Percentiles rank a stretch among this genome's conserved stretches.
phyloP scores from a whole-genome alignment of 2,329 filamentous ascomycete species.

The Tolypocladium inflatum region DNA sequence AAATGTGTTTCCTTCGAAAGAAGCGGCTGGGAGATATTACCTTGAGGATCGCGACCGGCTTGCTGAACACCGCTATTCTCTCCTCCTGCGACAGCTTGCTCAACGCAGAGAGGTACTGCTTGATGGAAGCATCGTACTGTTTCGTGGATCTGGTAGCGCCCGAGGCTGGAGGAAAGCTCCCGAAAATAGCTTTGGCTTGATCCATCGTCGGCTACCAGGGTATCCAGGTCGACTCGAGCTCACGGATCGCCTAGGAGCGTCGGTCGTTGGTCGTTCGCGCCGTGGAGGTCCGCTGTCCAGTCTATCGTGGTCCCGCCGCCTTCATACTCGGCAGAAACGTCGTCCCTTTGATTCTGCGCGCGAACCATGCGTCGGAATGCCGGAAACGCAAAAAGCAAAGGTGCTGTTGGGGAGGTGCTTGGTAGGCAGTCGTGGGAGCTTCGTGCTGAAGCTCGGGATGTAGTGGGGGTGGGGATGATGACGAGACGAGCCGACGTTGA shows the following conservation, averaged over 20 bases:
- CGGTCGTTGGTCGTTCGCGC: neutral
- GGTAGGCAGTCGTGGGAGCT: neutral
- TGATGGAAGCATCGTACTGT: constrained; percentile 29
- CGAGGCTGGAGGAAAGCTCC: constrained; percentile 29
- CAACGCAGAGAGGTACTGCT: constrained; percentile 27
- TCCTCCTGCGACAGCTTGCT: constrained; percentile 26
- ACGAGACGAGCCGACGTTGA: neutral
- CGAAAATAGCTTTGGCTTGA: constrained; percentile 19
- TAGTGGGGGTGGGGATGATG: neutral
- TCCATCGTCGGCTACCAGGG: constrained; percentile 19
- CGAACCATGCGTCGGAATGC: neutral
- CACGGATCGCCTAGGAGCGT: neutral
- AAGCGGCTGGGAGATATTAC: constrained; percentile 14
- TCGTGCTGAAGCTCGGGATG: neutral
- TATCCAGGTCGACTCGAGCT: neutral
- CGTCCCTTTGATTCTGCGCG: neutral
- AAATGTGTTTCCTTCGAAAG: no score
- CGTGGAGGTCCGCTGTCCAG: neutral
- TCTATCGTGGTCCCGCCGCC: neutral
- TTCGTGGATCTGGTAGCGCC: constrained; percentile 15
- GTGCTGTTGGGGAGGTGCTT: neutral
- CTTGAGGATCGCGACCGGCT: constrained; percentile 29
- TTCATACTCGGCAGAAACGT: neutral
- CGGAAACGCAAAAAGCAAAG: neutral
- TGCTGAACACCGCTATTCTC: constrained; percentile 18